Conservation (phyloP, 257 asterid species). For the Solanum ossicruentum region DNA sequence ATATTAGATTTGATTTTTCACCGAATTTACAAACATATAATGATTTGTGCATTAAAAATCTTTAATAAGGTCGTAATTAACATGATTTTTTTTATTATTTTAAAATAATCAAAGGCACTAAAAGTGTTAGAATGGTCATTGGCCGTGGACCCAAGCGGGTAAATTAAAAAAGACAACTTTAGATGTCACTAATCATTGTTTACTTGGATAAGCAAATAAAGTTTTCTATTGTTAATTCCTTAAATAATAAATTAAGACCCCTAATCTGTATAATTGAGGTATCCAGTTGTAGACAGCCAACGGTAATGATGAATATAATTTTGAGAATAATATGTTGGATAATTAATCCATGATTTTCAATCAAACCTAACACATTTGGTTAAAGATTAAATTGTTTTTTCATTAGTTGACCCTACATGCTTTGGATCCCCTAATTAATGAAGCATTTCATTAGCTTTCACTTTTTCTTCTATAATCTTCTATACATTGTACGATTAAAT, state of each 20-base stretch:
- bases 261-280: not conserved
- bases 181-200: not conserved
- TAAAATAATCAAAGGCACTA: not conserved
- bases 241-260: not conserved
- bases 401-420: not conserved
- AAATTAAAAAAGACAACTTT: not conserved
- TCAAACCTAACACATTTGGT: not conserved
- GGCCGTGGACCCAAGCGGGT: not conserved
- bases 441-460: not conserved
- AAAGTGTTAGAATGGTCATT: not conserved
- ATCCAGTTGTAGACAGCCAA: constrained; percentile 8
- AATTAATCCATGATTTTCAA: not conserved
- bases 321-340: not conserved
- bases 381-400: not conserved
- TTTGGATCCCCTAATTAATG: not conserved
- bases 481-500: not conserved
- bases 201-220: not conserved
- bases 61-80: not conserved
- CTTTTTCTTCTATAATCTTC: not conserved
- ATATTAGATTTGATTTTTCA: not conserved
- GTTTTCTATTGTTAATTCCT: not conserved
- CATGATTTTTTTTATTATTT: not conserved
- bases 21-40: rapidly evolving
- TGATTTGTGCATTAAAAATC: not conserved
- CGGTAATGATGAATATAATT: constrained; percentile 3